A percentile compares a stretch with the other conserved stretches of the same genome.
These are phyloP conservation scores for Trebouxiophyceae sp. DNA, from an alignment of 163 green algal species.

Conservation along the genomic window DNA sequence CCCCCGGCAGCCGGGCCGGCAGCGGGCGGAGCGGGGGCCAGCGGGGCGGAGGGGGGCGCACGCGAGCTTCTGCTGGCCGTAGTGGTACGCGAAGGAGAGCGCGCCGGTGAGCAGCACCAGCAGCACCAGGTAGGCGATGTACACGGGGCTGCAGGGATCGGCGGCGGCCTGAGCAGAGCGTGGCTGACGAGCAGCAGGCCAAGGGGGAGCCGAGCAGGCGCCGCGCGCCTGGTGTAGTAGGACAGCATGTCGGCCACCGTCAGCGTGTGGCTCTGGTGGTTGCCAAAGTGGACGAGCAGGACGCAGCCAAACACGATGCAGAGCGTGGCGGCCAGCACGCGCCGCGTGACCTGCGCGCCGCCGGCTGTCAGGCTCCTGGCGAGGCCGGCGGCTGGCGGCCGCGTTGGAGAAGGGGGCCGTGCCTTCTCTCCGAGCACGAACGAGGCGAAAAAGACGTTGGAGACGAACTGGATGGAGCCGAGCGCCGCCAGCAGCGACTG, in stretches of 20 bases:
- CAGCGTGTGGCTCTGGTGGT: conserved; percentile 54
- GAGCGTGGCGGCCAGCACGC: conserved; percentile 54
- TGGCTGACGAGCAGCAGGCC: neutral
- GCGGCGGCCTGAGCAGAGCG: neutral
- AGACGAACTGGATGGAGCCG: conserved; percentile 80
- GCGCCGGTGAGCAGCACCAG: neutral
- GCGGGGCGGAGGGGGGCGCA: neutral
- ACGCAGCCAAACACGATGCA: conserved; percentile 74
- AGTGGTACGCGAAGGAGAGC: conserved; percentile 9
- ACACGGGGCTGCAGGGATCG: conserved; percentile 24
- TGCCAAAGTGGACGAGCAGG: conserved; percentile 80
- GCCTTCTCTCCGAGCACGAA: conserved; percentile 72
- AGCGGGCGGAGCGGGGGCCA: too few species aligned
- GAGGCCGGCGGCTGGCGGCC: neutral
- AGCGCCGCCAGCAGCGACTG: conserved; percentile 81
- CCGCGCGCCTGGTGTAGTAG: conserved; percentile 37
- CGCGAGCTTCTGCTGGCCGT: conserved; percentile 7
- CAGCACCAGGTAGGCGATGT: conserved; percentile 39
- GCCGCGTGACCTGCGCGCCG: conserved; percentile 39
- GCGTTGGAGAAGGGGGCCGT: too few species aligned
- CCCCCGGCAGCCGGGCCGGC: too few species aligned
- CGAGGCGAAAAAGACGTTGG: conserved; percentile 78
- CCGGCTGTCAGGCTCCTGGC: too few species aligned
- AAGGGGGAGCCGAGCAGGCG: neutral
- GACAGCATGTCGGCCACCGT: conserved; percentile 51